Evolutionary conservation across 106 monocot genomes (phyloP), one percentile per base, ranked within the genome.

Genomic region (Dendrobium nobile): DNA sequence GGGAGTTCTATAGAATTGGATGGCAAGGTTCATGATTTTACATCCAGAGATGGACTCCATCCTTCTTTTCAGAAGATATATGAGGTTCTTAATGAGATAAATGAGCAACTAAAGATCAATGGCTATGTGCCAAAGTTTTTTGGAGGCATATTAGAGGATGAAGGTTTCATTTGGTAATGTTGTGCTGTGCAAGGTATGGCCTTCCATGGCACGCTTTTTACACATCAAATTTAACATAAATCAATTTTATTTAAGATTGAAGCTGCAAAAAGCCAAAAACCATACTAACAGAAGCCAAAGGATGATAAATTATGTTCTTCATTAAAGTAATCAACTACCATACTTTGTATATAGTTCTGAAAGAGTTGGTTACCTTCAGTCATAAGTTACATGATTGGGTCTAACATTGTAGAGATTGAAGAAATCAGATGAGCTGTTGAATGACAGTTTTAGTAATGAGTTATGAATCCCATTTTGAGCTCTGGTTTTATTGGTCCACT

Each of bases 1-100:
- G 88, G 86, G 79, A 90, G 88, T 81, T 93, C 86, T 70, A 88
- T 93, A 72, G 88, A 90, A 85, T 76, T 92, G 37, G 82, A 86
- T 84, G 88, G 88, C 31, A 80, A 28, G 42, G 88, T 93, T 45
- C 87, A 93, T 87, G 93, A 88, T 77, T 90, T 93, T 72, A 90
- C 87, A 44, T 82, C 85, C 2, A 90, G 88, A 77, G 90, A 87
- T 87, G 88, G 87, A 28, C 75, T 81, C 41, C 93, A 93, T 87
- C 83, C 90, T 83, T 80, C 75, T 28, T 84, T 86, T 28, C 47
- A 88, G 70, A 87, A 73, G 47, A 90, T 93, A 83, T 77, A 82
- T 79, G 74, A 75, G 54, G 81, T 89, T 73, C 83, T 92, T 1
- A 19, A 26, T 78, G 73, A 75, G 75, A 79, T 88, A 15, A 87